These are phyloP conservation scores for Solanum ossicruentum DNA, from an alignment of 257 asterid genomes.

Conservation along the genomic window DNA sequence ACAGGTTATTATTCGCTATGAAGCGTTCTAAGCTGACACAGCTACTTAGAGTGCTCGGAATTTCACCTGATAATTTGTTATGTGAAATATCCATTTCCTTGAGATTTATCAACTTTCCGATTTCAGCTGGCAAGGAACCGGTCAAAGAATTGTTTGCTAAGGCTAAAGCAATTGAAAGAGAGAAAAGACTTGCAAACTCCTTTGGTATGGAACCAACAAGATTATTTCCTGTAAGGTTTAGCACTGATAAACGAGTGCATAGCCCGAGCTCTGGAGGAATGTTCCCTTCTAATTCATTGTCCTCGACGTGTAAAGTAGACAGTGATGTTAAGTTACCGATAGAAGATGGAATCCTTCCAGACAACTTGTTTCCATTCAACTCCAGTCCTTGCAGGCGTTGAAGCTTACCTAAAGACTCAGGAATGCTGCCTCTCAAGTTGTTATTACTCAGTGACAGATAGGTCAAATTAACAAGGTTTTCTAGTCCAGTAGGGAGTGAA, in stretches of 20 bases:
- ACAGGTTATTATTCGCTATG: not conserved
- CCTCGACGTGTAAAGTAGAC: not conserved
- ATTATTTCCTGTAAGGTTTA: conserved; percentile 5
- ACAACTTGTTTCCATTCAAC: not conserved
- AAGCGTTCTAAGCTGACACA: conserved; percentile 8
- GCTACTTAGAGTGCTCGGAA: not conserved
- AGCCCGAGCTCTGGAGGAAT: conserved; percentile 3
- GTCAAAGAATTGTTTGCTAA: not conserved
- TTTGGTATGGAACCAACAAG: conserved; percentile 6
- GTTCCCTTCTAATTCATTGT: conserved; percentile 4
- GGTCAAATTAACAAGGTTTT: conserved; percentile 4
- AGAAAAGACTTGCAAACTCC: not conserved
- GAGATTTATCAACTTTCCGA: conserved; percentile 3
- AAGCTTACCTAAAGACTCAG: conserved; percentile 3
- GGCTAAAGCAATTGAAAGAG: not conserved
- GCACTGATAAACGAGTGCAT: not conserved
- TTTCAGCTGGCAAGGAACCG: not conserved
- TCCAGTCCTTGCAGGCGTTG: not conserved
- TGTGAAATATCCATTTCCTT: conserved; percentile 6
- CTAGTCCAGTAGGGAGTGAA: not conserved
- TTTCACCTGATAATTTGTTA: conserved; percentile 8
- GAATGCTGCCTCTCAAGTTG: conserved; percentile 1
- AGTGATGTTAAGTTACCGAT: conserved; percentile 5
- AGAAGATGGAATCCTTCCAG: conserved; percentile 5
- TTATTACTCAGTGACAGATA: not conserved